phyloP scores from a whole-genome alignment of 1,284 basidiomycete genomes.

The Pseudozyma sp. region DNA sequence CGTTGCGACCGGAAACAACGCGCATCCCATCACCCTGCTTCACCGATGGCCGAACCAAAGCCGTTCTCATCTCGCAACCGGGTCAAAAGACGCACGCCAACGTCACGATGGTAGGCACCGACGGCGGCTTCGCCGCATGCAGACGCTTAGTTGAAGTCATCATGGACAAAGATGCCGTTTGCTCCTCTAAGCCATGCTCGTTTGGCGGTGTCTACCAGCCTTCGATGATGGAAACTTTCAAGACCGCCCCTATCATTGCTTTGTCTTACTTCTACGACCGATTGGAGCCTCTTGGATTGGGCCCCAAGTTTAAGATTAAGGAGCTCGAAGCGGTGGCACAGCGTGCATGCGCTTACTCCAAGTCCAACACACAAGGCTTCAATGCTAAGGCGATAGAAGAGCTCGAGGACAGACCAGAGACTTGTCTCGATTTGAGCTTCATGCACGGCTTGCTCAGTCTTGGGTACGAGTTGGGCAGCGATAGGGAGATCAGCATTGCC shows the following conservation, averaged over 20 bases:
- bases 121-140: slow-evolving; percentile 88
- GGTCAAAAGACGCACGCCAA: slow-evolving; percentile 63
- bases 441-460: slow-evolving; percentile 88
- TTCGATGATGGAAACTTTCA: slow-evolving; percentile 88
- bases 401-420: slow-evolving; percentile 85
- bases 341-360: slow-evolving; percentile 56
- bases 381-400: slow-evolving; percentile 76
- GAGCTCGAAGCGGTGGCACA: slow-evolving; percentile 55
- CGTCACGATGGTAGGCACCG: slow-evolving; percentile 60
- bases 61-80: slow-evolving; percentile 79
- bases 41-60: slow-evolving; percentile 76
- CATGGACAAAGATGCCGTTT: slow-evolving; percentile 94
- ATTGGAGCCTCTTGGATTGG: slow-evolving; percentile 80
- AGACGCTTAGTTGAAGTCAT: slow-evolving; percentile 86
- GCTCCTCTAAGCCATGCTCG: slow-evolving; percentile 84
- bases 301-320: slow-evolving; percentile 61
- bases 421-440: slow-evolving; percentile 94
- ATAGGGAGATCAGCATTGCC: slow-evolving; percentile 72
- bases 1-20: slow-evolving; percentile 59
- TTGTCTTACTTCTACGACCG: slow-evolving; percentile 97
- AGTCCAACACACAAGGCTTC: slow-evolving; percentile 47
- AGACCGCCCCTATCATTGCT: slow-evolving; percentile 66
- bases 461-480: slow-evolving; percentile 71
- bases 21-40: slow-evolving; percentile 84
- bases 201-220: slow-evolving; percentile 99